A percentile compares a stretch with the other conserved stretches of the same genome.
Evolutionary conservation across 2,329 filamentous ascomycete genomes (phyloP).

Genomic region (Claviceps monticola): DNA sequence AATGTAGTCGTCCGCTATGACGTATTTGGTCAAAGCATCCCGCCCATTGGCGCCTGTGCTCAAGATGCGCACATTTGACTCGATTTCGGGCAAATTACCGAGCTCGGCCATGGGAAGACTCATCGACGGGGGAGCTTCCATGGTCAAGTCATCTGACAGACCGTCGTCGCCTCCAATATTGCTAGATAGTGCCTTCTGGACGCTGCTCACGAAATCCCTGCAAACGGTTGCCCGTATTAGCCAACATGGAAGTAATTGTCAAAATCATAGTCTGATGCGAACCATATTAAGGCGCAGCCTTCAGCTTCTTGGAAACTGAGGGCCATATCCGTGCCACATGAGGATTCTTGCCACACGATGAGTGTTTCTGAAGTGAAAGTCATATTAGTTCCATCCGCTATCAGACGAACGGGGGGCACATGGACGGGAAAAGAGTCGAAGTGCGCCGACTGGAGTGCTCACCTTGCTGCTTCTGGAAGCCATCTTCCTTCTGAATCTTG

Average conservation of each 20-base stretch:
- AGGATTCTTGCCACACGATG: constrained; percentile 90
- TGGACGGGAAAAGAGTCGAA: constrained; percentile 5
- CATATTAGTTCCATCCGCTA: background rate
- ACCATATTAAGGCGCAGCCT: constrained; percentile 89
- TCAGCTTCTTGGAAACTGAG: constrained; percentile 96
- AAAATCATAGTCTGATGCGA: constrained; percentile 12
- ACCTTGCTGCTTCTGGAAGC: constrained; percentile 97
- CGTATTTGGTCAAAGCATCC: constrained; percentile 75
- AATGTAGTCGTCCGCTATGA: constrained; percentile 78
- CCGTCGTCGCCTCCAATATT: constrained; percentile 52
- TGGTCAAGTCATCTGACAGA: constrained; percentile 70
- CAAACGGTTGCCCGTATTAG: constrained; percentile 2
- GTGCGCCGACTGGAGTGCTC: constrained; percentile 15
- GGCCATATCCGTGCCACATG: constrained; percentile 84
- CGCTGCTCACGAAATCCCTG: constrained; percentile 82
- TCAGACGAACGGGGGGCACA: background rate
- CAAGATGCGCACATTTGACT: constrained; percentile 67
- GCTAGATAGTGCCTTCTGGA: constrained; percentile 61
- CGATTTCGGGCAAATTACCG: constrained; percentile 72
- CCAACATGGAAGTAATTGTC: background rate
- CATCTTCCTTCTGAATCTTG: constrained; percentile 82
- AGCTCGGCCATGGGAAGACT: constrained; percentile 67
- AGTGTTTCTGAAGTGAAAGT: constrained; percentile 56
- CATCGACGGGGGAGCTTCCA: constrained; percentile 59
- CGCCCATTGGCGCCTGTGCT: constrained; percentile 62